Evolutionary conservation across 2,329 filamentous ascomycete species (phyloP), one percentile per base, ranked within the genome.

Genomic region (Fusarium verrucosum): DNA sequence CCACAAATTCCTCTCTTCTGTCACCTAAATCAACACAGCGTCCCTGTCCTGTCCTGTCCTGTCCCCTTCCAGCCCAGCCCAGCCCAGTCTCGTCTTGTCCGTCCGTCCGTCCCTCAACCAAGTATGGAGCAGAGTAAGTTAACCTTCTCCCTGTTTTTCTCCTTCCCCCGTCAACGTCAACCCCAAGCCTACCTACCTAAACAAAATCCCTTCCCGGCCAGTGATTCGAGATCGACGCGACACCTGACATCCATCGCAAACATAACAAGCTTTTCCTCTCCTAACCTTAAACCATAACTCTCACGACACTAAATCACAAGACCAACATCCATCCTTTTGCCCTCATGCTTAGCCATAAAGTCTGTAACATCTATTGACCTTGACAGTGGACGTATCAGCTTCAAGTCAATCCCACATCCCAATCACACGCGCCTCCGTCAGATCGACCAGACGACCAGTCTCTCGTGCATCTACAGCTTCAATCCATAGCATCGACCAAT

Each of bases 391-490:
- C 56, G 75, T 68, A 53, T 19, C 55, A 54, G 57, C 36, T 44
- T 60, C 70, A 62, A 67, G 70, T 64, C 64, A 70, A 65, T 64
- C 72, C 62, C 64, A 69, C 66, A 63, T 70, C 62, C 57, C 70
- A 64, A 63, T 72, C 63, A 65, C 72, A 46, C 75, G 73, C 68
- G 72, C 72, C 50, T 69, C 70, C 46, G 68, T 72, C 62, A 80
- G 82, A 69, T 75, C 80, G 42, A 79, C 80, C 70, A 83, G 82
- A 73, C 81, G 84, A 62, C 79, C 84, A 32, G 79, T 81, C 56
- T 87, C 84, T 45, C 80, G 82, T 69, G 85, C 81, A 49, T 87
- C 84, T 28, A 87, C 84, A 25, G 81, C 83, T 20, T 87, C 85
- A 13, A 80, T 85, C 49, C 84, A 85, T 68, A 86, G 84, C 74